A percentile compares a stretch with the other conserved stretches of the same genome.
These are phyloP conservation scores for Chloris gayana DNA, from an alignment of 176 grass and related monocot genomes.

Conservation along the genomic window DNA sequence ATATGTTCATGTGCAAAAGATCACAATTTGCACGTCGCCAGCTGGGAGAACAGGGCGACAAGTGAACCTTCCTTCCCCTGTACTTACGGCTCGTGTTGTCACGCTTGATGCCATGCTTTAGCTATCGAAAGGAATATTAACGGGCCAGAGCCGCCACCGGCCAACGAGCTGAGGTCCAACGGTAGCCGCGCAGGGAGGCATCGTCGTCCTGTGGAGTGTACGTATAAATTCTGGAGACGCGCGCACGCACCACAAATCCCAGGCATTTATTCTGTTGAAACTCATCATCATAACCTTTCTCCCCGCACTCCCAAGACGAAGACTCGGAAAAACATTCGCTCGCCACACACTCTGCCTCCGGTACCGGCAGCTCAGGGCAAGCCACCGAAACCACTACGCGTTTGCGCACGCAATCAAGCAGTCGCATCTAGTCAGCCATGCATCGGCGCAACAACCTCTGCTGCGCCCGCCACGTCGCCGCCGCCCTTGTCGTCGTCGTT, in stretches of 20 bases:
- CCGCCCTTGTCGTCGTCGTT: not conserved
- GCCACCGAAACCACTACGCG: not conserved
- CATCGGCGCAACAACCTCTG: not conserved
- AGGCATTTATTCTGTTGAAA: conserved; percentile 34
- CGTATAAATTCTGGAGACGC: conserved; percentile 7
- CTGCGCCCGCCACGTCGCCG: not conserved
- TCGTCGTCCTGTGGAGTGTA: not conserved
- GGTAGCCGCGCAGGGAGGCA: not conserved
- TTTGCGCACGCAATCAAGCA: not conserved
- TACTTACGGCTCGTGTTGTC: not conserved
- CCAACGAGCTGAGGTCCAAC: not conserved
- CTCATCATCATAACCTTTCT: conserved; percentile 33
- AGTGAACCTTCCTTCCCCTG: not conserved
- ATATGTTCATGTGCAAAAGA: too few relatives aligned
- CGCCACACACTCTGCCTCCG: conserved; percentile 4
- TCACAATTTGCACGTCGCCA: too few relatives aligned
- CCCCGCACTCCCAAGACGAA: conserved; percentile 26
- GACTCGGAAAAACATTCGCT: conserved; percentile 6
- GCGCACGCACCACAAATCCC: conserved; percentile 19
- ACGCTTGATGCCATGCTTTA: not conserved
- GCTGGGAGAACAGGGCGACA: not conserved
- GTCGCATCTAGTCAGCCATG: conserved; percentile 31
- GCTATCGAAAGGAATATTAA: not conserved
- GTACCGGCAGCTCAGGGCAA: not conserved
- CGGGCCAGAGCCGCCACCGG: not conserved